phyloP scores from a whole-genome alignment of 257 asterid species.

The Perilla frutescens region DNA sequence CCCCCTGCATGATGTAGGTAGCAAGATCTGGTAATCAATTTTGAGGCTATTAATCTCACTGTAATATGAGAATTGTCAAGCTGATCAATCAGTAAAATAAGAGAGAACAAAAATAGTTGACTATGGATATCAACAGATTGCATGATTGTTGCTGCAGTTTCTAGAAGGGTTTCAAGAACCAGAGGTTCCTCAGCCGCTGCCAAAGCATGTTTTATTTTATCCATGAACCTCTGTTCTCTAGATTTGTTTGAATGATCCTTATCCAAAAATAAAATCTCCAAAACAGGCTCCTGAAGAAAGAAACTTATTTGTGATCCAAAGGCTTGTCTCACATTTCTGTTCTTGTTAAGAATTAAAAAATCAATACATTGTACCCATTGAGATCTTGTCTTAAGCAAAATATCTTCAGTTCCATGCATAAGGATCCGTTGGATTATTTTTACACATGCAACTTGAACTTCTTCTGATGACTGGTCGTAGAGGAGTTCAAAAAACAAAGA shows the following conservation, averaged over 20 bases:
- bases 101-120: conserved; percentile 76
- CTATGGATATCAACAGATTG: conserved; percentile 66
- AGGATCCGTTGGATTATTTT: conserved; percentile 71
- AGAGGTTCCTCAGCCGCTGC: conserved; percentile 78
- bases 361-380: conserved; percentile 83
- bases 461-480: conserved; percentile 76
- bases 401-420: conserved; percentile 69
- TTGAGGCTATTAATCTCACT: conserved; percentile 78
- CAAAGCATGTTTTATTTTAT: conserved; percentile 82
- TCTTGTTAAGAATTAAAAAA: conserved; percentile 68
- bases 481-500: conserved; percentile 79
- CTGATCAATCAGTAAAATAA: conserved; percentile 78
- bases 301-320: conserved; percentile 75
- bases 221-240: conserved; percentile 84
- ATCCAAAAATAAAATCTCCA: conserved; percentile 60
- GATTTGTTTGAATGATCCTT: conserved; percentile 60
- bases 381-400: conserved; percentile 64
- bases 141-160: conserved; percentile 82
- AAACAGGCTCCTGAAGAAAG: conserved; percentile 72
- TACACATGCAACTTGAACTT: conserved; percentile 86
- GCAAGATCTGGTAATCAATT: conserved; percentile 72
- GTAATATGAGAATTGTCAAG: conserved; percentile 71
- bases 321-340: conserved; percentile 76
- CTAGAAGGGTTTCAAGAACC: conserved; percentile 79
- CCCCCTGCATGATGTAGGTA: conserved; percentile 68